Conservation (phyloP, 805 yeast species). For the Kockiozyma suomiensis region DNA sequence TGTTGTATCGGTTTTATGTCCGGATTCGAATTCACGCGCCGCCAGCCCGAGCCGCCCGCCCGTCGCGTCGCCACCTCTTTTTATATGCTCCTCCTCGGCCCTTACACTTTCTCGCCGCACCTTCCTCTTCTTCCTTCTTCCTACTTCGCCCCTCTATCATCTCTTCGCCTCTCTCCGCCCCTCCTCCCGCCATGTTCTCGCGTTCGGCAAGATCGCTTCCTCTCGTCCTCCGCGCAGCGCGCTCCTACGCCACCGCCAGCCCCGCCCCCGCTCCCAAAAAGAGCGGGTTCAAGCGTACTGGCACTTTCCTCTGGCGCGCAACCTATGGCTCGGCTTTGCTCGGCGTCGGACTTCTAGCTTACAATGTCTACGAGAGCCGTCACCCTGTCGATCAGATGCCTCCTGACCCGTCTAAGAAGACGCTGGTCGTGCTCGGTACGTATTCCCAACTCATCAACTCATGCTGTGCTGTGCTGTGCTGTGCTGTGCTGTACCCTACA, state of each 20-base stretch:
- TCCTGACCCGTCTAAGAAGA: conserved; percentile 64
- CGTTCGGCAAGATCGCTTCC: neutral
- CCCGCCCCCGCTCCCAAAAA: conserved; percentile 15
- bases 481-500: too few relatives aligned
- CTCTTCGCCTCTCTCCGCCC: neutral
- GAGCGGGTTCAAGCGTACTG: conserved; percentile 14
- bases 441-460: neutral
- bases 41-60: conserved; percentile 10
- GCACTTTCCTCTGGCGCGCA: conserved; percentile 23
- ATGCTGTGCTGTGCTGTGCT: too few relatives aligned
- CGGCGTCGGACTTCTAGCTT: conserved; percentile 33
- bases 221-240: neutral
- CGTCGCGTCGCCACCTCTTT: conserved; percentile 7
- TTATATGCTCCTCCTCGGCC: neutral
- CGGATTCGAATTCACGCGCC: neutral
- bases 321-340: conserved; percentile 26
- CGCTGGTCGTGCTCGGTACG: conserved; percentile 64
- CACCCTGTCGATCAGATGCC: conserved; percentile 46
- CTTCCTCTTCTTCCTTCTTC: neutral
- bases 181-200: neutral
- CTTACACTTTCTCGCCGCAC: neutral
- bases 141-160: neutral
- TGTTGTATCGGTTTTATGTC: conserved; percentile 3
- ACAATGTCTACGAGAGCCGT: conserved; percentile 42
- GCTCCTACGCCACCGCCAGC: conserved; percentile 13